A percentile compares a stretch with the other conserved stretches of the same genome.
Evolutionary conservation across 495 filamentous ascomycete species (phyloP).

Genomic region (Symbiotaphrina buchneri): DNA sequence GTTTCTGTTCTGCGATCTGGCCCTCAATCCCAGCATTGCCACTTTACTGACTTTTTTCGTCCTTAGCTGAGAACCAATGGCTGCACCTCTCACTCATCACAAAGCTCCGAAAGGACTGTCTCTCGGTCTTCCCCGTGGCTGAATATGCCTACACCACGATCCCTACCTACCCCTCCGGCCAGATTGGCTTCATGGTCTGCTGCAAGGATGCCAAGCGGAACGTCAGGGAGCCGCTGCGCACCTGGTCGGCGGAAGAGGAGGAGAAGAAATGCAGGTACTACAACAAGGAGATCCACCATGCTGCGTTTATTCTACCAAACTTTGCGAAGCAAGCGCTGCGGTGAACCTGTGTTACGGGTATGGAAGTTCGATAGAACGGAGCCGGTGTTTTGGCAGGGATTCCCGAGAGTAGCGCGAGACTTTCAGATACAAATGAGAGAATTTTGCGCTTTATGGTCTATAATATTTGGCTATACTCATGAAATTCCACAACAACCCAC

Average conservation of each 20-base stretch:
- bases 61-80: conserved; percentile 92
- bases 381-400: no score
- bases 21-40: conserved; percentile 4
- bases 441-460: no score
- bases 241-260: conserved; percentile 71
- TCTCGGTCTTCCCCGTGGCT: conserved; percentile 87
- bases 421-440: no score
- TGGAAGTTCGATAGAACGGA: no score
- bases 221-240: conserved; percentile 60
- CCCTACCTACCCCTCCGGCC: conserved; percentile 95
- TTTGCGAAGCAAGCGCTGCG: conserved; percentile 65
- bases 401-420: no score
- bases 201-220: conserved; percentile 75
- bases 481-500: no score
- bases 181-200: conserved; percentile 99
- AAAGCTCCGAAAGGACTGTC: conserved; percentile 85
- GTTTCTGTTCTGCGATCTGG: conserved; percentile 3
- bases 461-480: no score
- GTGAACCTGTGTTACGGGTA: no score
- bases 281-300: conserved; percentile 84
- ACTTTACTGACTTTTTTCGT: conserved; percentile 3
- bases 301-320: conserved; percentile 77
- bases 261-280: conserved; percentile 84
- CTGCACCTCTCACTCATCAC: conserved; percentile 81
- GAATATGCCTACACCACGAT: conserved; percentile 99